Conservation (phyloP, 805 yeast genomes). For the Priceomyces castillae region DNA sequence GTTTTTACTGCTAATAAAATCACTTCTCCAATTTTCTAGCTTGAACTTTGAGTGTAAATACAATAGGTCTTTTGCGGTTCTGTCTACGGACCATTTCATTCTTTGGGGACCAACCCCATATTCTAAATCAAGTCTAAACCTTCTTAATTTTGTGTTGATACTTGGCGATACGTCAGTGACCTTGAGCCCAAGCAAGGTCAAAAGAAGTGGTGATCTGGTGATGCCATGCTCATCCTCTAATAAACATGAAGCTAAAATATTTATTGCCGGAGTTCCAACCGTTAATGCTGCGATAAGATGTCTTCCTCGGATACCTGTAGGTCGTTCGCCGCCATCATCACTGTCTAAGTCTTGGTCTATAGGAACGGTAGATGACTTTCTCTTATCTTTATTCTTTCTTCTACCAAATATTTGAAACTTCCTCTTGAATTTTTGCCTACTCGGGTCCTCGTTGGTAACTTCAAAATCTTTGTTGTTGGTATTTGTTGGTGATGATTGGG, state of each 20-base stretch:
- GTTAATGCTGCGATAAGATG: slow-evolving; percentile 43
- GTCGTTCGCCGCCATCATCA: slow-evolving; percentile 13
- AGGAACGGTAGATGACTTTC: slow-evolving; percentile 16
- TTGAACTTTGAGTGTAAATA: slow-evolving; percentile 68
- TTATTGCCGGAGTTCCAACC: slow-evolving; percentile 70
- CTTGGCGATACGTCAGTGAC: slow-evolving; percentile 50
- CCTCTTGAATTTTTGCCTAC: slow-evolving; percentile 17
- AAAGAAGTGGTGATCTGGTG: slow-evolving; percentile 76
- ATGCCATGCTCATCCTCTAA: slow-evolving; percentile 72
- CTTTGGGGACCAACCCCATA: slow-evolving; percentile 84
- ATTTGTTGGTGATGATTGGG: not conserved
- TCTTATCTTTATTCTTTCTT: slow-evolving; percentile 23
- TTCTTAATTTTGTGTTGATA: slow-evolving; percentile 38
- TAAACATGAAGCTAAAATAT: slow-evolving; percentile 71
- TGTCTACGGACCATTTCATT: slow-evolving; percentile 75
- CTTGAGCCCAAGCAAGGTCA: slow-evolving; percentile 68
- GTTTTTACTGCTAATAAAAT: slow-evolving; percentile 30
- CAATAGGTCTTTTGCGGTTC: slow-evolving; percentile 69
- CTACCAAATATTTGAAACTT: slow-evolving; percentile 23
- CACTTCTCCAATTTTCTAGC: slow-evolving; percentile 38
- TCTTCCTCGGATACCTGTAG: slow-evolving; percentile 38
- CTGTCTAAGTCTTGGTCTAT: slow-evolving; percentile 16
- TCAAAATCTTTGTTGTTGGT: slow-evolving; percentile 9
- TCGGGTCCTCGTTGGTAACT: slow-evolving; percentile 12
- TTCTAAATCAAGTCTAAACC: slow-evolving; percentile 71